These are phyloP conservation scores for Stagonosporopsis chrysanthemi DNA, from an alignment of 2,329 filamentous ascomycete genomes.

Conservation along the genomic window DNA sequence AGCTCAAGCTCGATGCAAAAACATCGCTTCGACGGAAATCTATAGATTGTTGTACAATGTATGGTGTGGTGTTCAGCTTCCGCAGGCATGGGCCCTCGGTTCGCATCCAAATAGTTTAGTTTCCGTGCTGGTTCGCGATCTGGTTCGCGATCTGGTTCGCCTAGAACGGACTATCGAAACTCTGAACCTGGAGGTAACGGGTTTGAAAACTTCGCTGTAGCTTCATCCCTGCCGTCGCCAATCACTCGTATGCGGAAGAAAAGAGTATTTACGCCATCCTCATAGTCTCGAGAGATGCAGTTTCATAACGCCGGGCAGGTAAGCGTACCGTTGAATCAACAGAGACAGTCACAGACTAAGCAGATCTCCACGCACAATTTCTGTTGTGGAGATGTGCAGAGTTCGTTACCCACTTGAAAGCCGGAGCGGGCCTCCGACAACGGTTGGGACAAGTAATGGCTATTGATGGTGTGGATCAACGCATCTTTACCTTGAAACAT, in stretches of 20 bases:
- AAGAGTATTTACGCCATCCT: constrained; percentile 2
- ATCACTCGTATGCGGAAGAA: constrained; percentile 5
- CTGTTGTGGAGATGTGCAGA: not conserved
- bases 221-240: not conserved
- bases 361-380: constrained; percentile 1
- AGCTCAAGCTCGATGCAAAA: not conserved
- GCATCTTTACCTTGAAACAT: constrained; percentile 1
- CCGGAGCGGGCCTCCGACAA: not conserved
- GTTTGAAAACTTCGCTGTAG: not conserved
- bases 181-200: constrained; percentile 4
- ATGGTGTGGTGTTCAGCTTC: not conserved
- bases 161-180: constrained; percentile 2
- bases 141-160: not conserved
- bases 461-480: not conserved
- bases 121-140: constrained; percentile 5
- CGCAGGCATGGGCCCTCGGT: not conserved
- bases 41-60: not conserved
- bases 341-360: constrained; percentile 1
- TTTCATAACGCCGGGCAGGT: constrained; percentile 1
- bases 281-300: not conserved
- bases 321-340: constrained; percentile 17
- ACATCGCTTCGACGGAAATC: not conserved
- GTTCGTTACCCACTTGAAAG: not conserved
- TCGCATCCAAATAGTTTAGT: constrained; percentile 5
- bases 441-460: not conserved